Evolutionary conservation across 805 yeast species (phyloP).

Genomic region (Dipodascus geniculatus): DNA sequence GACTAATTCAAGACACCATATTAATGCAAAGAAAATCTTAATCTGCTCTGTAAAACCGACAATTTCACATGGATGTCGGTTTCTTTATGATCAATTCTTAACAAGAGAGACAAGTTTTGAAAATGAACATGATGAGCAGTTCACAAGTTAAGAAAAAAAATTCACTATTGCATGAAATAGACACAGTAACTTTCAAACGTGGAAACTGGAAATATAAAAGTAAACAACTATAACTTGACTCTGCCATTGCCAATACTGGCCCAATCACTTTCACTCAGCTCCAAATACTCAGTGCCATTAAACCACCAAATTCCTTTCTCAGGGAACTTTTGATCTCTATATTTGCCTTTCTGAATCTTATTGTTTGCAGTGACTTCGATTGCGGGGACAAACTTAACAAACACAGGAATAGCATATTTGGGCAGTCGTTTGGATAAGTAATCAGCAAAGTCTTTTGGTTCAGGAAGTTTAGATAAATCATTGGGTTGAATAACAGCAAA

Average conservation of each 20-base stretch:
- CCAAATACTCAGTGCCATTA: constrained; percentile 41
- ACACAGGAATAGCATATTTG: constrained; percentile 75
- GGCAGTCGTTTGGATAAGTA: constrained; percentile 43
- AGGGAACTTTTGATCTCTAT: constrained; percentile 27
- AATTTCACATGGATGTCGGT: too few species aligned
- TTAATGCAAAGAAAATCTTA: too few species aligned
- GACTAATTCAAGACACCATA: too few species aligned
- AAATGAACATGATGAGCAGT: too few species aligned
- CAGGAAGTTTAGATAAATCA: constrained; percentile 22
- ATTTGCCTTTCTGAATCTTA: constrained; percentile 67
- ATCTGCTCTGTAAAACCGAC: too few species aligned
- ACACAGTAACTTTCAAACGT: too few species aligned
- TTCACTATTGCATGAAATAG: too few species aligned
- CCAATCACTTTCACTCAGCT: constrained; percentile 51
- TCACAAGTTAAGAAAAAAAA: too few species aligned
- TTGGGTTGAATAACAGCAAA: constrained; percentile 61
- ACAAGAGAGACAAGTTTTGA: too few species aligned
- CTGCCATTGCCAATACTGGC: constrained; percentile 18
- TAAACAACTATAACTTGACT: constrained; percentile 17
- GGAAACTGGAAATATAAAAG: not conserved
- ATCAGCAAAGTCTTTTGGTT: constrained; percentile 29
- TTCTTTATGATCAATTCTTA: too few species aligned
- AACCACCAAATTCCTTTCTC: constrained; percentile 62
- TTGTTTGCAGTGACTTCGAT: constrained; percentile 70
- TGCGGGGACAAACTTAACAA: constrained; percentile 52